phyloP scores from a whole-genome alignment of 2,329 filamentous ascomycete genomes.

The Proliferodiscus dingleyae region DNA sequence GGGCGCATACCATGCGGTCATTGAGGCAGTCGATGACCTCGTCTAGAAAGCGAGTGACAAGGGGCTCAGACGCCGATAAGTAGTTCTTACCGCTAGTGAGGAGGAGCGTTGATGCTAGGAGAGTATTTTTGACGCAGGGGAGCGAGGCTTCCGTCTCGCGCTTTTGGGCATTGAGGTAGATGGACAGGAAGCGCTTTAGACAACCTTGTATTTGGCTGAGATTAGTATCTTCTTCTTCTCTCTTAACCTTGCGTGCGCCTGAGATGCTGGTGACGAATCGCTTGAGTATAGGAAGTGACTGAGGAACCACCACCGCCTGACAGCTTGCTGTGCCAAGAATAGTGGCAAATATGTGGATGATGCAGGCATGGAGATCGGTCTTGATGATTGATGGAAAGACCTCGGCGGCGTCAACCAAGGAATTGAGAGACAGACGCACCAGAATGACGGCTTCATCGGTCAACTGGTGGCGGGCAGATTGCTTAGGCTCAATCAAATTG shows the following conservation, averaged over 20 bases:
- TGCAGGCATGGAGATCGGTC: slow-evolving; percentile 91
- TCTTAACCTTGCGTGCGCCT: slow-evolving; percentile 36
- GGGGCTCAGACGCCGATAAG: slow-evolving; percentile 68
- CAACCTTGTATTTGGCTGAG: slow-evolving; percentile 69
- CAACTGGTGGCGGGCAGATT: slow-evolving; percentile 67
- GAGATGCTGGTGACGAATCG: slow-evolving; percentile 79
- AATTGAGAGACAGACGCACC: slow-evolving; percentile 73
- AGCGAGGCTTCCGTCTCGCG: slow-evolving; percentile 71
- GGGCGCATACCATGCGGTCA: slow-evolving; percentile 58
- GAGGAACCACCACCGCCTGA: slow-evolving; percentile 83
- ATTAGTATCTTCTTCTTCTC: slow-evolving; percentile 33
- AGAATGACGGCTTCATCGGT: slow-evolving; percentile 83
- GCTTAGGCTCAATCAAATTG: slow-evolving; percentile 61
- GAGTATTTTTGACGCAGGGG: slow-evolving; percentile 85
- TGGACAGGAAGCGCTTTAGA: slow-evolving; percentile 74
- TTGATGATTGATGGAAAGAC: slow-evolving; percentile 97
- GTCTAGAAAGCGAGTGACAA: slow-evolving; percentile 69
- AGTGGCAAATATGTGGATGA: slow-evolving; percentile 92
- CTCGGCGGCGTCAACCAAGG: slow-evolving; percentile 88
- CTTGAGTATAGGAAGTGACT: slow-evolving; percentile 85
- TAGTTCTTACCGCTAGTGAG: slow-evolving; percentile 75
- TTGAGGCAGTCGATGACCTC: slow-evolving; percentile 81
- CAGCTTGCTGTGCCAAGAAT: slow-evolving; percentile 84
- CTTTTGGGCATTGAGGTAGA: slow-evolving; percentile 71
- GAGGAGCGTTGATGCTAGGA: slow-evolving; percentile 83